Conservation (phyloP, 2,329 filamentous ascomycete genomes). For the Aspergillus ochraceoroseus region DNA sequence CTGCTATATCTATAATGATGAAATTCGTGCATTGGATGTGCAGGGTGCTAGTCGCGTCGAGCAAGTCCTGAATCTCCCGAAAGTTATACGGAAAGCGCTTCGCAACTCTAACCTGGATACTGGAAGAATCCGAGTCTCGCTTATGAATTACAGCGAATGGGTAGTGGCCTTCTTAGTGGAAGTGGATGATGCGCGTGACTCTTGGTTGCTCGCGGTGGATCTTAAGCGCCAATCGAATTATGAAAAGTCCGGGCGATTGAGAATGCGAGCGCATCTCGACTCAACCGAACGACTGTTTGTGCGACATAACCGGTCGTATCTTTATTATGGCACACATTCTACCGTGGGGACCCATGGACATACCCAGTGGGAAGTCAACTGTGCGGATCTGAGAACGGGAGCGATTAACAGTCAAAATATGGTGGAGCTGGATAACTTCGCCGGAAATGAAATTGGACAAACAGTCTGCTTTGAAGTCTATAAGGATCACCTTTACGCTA, state of each 20-base stretch:
- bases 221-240: conserved; percentile 26
- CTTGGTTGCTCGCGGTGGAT: conserved; percentile 54
- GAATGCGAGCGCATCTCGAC: conserved; percentile 42
- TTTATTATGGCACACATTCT: conserved; percentile 64
- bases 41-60: conserved; percentile 49
- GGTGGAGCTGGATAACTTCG: conserved; percentile 54
- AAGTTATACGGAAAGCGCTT: conserved; percentile 36
- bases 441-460: conserved; percentile 61
- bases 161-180: conserved; percentile 57
- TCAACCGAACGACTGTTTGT: conserved; percentile 60
- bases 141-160: conserved; percentile 55
- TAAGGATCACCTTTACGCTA: conserved; percentile 60
- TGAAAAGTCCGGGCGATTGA: conserved; percentile 33
- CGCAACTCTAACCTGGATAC: conserved; percentile 32
- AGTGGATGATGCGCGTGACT: conserved; percentile 38
- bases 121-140: conserved; percentile 47
- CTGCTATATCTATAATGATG: conserved; percentile 55
- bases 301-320: conserved; percentile 56
- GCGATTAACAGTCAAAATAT: conserved; percentile 43
- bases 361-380: conserved; percentile 59
- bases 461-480: conserved; percentile 69
- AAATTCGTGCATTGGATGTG: conserved; percentile 57
- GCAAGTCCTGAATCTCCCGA: conserved; percentile 52
- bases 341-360: conserved; percentile 51
- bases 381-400: conserved; percentile 46